A percentile compares a stretch with the other conserved stretches of the same genome.
Evolutionary conservation across 2,329 filamentous ascomycete species (phyloP).

Genomic region (Catunica adiposa): DNA sequence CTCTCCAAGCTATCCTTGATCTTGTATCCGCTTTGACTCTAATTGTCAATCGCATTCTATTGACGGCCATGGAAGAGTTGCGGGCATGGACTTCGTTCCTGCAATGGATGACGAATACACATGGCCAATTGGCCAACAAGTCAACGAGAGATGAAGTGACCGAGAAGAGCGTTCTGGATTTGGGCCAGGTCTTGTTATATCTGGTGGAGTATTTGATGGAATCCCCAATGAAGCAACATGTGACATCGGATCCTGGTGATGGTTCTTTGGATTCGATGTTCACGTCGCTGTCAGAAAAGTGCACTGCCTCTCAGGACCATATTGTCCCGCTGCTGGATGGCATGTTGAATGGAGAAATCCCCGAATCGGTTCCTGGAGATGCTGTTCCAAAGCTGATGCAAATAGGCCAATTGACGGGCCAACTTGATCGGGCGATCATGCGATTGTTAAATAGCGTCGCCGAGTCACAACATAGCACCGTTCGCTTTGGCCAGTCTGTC

Average conservation of each 20-base stretch:
- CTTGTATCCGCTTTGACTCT: constrained; percentile 60
- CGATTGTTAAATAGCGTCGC: constrained; percentile 51
- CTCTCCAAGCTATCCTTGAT: constrained; percentile 51
- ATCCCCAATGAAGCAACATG: constrained; percentile 48
- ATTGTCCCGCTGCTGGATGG: constrained; percentile 2
- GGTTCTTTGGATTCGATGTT: constrained; percentile 19
- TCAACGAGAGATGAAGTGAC: constrained; percentile 52
- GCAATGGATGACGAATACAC: constrained; percentile 67
- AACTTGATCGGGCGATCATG: constrained; percentile 41
- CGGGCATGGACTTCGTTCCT: constrained; percentile 65
- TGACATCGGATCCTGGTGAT: constrained; percentile 25
- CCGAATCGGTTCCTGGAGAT: constrained; percentile 29
- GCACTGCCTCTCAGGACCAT: constrained; percentile 16
- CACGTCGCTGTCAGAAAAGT: neutral
- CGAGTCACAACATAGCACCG: constrained; percentile 49
- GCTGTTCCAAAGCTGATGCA: constrained; percentile 34
- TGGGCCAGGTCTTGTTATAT: constrained; percentile 57
- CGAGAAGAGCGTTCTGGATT: constrained; percentile 65
- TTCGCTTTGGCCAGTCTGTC: constrained; percentile 45
- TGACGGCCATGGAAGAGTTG: constrained; percentile 58
- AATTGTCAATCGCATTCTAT: constrained; percentile 55
- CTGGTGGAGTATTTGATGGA: constrained; percentile 52
- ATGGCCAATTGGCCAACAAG: constrained; percentile 54
- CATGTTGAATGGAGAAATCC: constrained; percentile 23
- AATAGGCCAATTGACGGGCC: constrained; percentile 37